Base-by-base conservation (phyloP, 768 basidiomycete genomes). In the Xerocomellus dryophilus region DNA sequence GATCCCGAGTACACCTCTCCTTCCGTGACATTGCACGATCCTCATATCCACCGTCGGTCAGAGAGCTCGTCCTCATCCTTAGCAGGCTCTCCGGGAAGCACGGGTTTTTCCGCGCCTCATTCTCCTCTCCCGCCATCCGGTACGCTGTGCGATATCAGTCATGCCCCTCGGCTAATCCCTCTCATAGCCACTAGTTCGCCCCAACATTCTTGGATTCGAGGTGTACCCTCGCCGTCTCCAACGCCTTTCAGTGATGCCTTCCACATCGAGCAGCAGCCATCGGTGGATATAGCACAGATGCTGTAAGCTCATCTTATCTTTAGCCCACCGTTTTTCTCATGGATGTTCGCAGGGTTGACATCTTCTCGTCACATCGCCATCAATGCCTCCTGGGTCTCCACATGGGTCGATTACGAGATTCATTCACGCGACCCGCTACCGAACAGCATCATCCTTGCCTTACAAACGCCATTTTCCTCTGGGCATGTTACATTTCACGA, bases 401-500 rank as follows among this genome's bases (percentile, higher is more conserved):
- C 67, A 82, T 85, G 66, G 83, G 80, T 17, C 79, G 79, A 43
- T 73, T 92, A 43, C 75, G 84, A 31, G 83, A 86, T 44, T 82
- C 82, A 32, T 72, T 90, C 39, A 73, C 71, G 41, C 73, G 76
- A 6, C 79, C 84, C 15, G 50, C 66, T 5, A 60, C 78, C 43
- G 83, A 88, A 53, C 87, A 86, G 51, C 82, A 83, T 18, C 90
- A 92, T 62, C 84, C 90, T 9, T 82, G 79, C 50, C 78, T 93
- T 14, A 82, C 90, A 77, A 88, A 90, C 64, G 79, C 88, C 56
- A 85, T 91, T 63, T 92, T 84, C 66, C 80, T 91, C 7, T 90
- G 89, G 85, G 85, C 88, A 2, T 91, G 88, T 67, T 88, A 86
- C 65, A 78, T 91, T 38, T 88, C 90, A 10, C 78, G 86, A 20